A percentile compares a stretch with the other conserved stretches of the same genome.
Conservation (phyloP, 257 asterid genomes). For the Solanum clarkiae region DNA sequence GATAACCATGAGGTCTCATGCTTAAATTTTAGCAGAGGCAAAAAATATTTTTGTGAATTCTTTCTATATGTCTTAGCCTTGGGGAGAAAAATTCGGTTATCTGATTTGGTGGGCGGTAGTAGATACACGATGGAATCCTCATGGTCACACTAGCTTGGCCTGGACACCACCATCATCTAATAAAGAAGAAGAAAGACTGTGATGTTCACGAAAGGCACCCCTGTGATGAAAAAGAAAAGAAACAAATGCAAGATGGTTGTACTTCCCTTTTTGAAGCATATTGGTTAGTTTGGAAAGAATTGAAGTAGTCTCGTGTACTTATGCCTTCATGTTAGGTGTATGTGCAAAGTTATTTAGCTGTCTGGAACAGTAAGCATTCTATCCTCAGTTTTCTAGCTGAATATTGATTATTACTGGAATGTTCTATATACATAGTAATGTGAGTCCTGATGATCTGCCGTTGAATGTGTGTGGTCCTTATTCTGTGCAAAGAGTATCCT, state of each 20-base stretch:
- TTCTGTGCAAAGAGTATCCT: not conserved
- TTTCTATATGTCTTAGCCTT: not conserved
- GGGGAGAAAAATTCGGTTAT: not conserved
- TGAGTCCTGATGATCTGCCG: not conserved
- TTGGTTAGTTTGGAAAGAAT: not conserved
- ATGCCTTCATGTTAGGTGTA: not conserved
- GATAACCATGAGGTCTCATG: not conserved
- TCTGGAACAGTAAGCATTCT: not conserved
- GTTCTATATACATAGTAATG: not conserved
- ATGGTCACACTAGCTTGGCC: not conserved
- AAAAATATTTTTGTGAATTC: not conserved
- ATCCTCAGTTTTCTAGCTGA: not conserved
- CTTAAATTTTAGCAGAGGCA: not conserved
- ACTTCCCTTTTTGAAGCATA: not conserved
- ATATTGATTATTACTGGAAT: not conserved
- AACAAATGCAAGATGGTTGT: not conserved
- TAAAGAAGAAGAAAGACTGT: not conserved
- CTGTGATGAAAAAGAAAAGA: not conserved
- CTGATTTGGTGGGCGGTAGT: not conserved
- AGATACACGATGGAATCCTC: not conserved
- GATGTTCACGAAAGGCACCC: not conserved
- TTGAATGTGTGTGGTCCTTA: not conserved
- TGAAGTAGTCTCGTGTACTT: not conserved
- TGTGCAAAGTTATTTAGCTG: not conserved
- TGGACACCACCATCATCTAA: not conserved